Percentiles rank a stretch among this genome's conserved stretches.
Conservation (phyloP, 352 stramenopile species). For the Phytopythium cucurbitacearum region DNA sequence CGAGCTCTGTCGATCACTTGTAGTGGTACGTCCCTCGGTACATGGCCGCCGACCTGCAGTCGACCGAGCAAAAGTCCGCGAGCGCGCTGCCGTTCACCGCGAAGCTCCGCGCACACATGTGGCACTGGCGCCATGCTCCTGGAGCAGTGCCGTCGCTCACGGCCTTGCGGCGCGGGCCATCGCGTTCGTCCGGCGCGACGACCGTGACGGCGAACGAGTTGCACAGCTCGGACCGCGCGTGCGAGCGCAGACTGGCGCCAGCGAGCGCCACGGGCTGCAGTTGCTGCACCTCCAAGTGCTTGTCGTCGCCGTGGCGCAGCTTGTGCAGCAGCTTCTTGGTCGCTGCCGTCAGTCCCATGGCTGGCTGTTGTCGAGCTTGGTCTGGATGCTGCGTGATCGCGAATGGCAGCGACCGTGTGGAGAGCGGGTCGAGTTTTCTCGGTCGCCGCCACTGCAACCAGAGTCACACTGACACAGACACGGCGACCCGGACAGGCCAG, state of each 20-base stretch:
- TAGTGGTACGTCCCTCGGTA: slow-evolving; percentile 21
- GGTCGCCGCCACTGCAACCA: too few relatives aligned
- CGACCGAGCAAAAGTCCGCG: slow-evolving; percentile 60
- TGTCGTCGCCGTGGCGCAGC: slow-evolving; percentile 37
- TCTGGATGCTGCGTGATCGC: background rate
- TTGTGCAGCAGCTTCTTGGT: slow-evolving; percentile 47
- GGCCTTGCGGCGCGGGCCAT: slow-evolving; percentile 36
- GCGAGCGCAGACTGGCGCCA: slow-evolving; percentile 52
- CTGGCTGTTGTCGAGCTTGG: background rate
- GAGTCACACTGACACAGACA: too few relatives aligned
- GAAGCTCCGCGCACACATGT: slow-evolving; percentile 60
- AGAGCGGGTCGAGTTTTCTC: too few relatives aligned
- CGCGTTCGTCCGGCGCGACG: slow-evolving; percentile 29
- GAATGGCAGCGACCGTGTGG: too few relatives aligned
- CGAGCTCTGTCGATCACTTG: background rate
- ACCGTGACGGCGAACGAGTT: slow-evolving; percentile 55
- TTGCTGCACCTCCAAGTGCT: slow-evolving; percentile 53
- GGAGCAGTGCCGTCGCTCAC: slow-evolving; percentile 34
- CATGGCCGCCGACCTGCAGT: slow-evolving; percentile 72
- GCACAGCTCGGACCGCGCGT: slow-evolving; percentile 47
- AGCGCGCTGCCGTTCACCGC: slow-evolving; percentile 45
- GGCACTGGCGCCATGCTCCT: slow-evolving; percentile 41
- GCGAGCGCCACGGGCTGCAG: slow-evolving; percentile 64
- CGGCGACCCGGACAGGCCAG: too few relatives aligned
- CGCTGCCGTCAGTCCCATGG: slow-evolving; percentile 42